Percentiles rank a stretch among this genome's conserved stretches.
These are phyloP conservation scores for Thelonectria discophora DNA, from an alignment of 2,329 filamentous ascomycete genomes.

Conservation along the genomic window DNA sequence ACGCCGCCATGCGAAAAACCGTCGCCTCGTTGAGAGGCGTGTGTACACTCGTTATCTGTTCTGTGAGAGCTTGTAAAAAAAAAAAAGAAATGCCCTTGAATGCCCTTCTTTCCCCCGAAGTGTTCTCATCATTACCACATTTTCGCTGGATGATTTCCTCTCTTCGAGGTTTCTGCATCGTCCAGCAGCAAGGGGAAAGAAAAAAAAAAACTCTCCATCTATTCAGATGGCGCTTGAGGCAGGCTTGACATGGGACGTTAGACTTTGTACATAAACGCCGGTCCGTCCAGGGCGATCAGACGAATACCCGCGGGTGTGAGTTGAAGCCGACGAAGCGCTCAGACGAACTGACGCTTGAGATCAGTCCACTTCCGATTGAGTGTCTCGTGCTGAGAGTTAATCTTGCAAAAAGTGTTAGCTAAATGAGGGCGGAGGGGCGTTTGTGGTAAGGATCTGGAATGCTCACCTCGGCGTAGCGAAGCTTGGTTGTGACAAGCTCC, in stretches of 20 bases:
- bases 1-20: slow-evolving; percentile 26
- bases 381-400: slow-evolving; percentile 75
- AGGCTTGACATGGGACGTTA: slow-evolving; percentile 21
- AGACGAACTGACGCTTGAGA: slow-evolving; percentile 67
- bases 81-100: slow-evolving; percentile 29
- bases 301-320: background rate
- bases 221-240: slow-evolving; percentile 12
- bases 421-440: background rate
- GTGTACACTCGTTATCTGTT: slow-evolving; percentile 23
- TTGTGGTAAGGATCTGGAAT: background rate
- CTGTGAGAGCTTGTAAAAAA: slow-evolving; percentile 29
- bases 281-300: slow-evolving; percentile 3
- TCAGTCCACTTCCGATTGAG: slow-evolving; percentile 82
- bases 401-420: slow-evolving; percentile 55
- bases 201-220: slow-evolving; percentile 12
- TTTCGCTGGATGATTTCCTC: slow-evolving; percentile 24
- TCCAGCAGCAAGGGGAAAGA: no score
- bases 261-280: slow-evolving; percentile 41
- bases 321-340: slow-evolving; percentile 10
- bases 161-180: slow-evolving; percentile 19
- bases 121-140: slow-evolving; percentile 36
- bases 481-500: slow-evolving; percentile 90
- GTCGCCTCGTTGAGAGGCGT: slow-evolving; percentile 15
- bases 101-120: slow-evolving; percentile 19
- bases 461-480: slow-evolving; percentile 93